These are phyloP conservation scores for Peronospora farinosa DNA, from an alignment of 352 stramenopile genomes.

Conservation along the genomic window DNA sequence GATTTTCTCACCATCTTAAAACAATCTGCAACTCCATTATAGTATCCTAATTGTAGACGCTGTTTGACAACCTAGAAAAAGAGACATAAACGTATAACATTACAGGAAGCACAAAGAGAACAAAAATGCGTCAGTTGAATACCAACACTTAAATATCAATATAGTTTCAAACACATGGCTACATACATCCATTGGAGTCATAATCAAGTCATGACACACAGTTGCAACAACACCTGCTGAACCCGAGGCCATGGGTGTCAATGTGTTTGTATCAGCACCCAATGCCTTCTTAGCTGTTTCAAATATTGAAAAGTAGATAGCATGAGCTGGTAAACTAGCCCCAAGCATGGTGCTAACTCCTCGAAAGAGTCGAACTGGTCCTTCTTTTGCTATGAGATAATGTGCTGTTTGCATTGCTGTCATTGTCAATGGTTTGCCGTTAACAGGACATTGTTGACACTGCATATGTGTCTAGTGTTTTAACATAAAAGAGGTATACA, in stretches of 20 bases:
- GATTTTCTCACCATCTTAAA: slow-evolving; percentile 62
- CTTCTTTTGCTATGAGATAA: slow-evolving; percentile 61
- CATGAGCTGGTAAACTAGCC: slow-evolving; percentile 95
- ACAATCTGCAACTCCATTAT: slow-evolving; percentile 88
- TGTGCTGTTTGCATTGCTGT: slow-evolving; percentile 58
- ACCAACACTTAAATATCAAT: neutral
- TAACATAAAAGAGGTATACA: neutral
- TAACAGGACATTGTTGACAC: slow-evolving; percentile 77
- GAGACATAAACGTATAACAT: neutral
- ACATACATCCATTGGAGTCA: slow-evolving; percentile 96
- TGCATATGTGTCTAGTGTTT: slow-evolving; percentile 92
- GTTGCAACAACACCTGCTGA: slow-evolving; percentile 91
- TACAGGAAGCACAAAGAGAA: neutral
- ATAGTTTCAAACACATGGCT: neutral
- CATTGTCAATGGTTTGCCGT: slow-evolving; percentile 48
- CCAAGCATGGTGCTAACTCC: slow-evolving; percentile 96
- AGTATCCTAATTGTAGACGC: slow-evolving; percentile 97
- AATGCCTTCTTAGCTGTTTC: slow-evolving; percentile 83
- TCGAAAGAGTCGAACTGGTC: slow-evolving; percentile 88
- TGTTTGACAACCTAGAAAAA: slow-evolving; percentile 94
- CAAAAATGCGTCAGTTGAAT: too few relatives aligned
- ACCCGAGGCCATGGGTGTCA: slow-evolving; percentile 68
- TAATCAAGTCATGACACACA: slow-evolving; percentile 95
- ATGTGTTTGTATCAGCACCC: slow-evolving; percentile 58
- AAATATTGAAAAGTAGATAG: slow-evolving; percentile 91